Conservation (phyloP, 1,284 basidiomycete genomes). For the Meripilus lineatus region DNA sequence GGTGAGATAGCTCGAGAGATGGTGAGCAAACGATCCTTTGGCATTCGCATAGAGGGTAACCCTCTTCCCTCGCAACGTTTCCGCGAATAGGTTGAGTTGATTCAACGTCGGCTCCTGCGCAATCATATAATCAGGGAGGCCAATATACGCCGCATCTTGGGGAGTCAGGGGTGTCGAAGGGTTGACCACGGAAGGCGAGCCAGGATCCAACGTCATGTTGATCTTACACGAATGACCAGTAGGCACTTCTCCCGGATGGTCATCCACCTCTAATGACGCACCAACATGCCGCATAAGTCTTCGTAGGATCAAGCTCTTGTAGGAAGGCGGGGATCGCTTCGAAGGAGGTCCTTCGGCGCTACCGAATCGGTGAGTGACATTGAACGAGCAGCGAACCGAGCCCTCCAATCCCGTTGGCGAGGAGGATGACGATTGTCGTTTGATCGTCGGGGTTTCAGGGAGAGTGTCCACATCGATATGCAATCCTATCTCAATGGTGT, state of each 20-base stretch:
- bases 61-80: slow-evolving; percentile 76
- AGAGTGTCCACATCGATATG: slow-evolving; percentile 46
- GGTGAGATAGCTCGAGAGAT: slow-evolving; percentile 87
- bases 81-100: slow-evolving; percentile 75
- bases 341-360: slow-evolving; percentile 9
- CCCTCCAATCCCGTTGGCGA: slow-evolving; percentile 19
- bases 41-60: slow-evolving; percentile 80
- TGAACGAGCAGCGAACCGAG: slow-evolving; percentile 49
- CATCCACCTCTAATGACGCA: slow-evolving; percentile 51
- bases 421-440: slow-evolving; percentile 17
- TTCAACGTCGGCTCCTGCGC: slow-evolving; percentile 71
- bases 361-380: slow-evolving; percentile 42
- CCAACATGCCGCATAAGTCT: slow-evolving; percentile 65
- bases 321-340: slow-evolving; percentile 45
- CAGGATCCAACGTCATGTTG: slow-evolving; percentile 49
- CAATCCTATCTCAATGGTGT: slow-evolving; percentile 89
- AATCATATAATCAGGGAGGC: slow-evolving; percentile 42
- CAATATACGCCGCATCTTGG: slow-evolving; percentile 43
- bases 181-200: slow-evolving; percentile 36
- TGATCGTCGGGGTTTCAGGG: slow-evolving; percentile 5
- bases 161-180: slow-evolving; percentile 28
- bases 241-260: slow-evolving; percentile 34
- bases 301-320: slow-evolving; percentile 60
- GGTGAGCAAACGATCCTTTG: slow-evolving; percentile 82
- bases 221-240: slow-evolving; percentile 52